Evolutionary conservation across 768 basidiomycete species (phyloP).

Genomic region (Pisolithus tinctorius): DNA sequence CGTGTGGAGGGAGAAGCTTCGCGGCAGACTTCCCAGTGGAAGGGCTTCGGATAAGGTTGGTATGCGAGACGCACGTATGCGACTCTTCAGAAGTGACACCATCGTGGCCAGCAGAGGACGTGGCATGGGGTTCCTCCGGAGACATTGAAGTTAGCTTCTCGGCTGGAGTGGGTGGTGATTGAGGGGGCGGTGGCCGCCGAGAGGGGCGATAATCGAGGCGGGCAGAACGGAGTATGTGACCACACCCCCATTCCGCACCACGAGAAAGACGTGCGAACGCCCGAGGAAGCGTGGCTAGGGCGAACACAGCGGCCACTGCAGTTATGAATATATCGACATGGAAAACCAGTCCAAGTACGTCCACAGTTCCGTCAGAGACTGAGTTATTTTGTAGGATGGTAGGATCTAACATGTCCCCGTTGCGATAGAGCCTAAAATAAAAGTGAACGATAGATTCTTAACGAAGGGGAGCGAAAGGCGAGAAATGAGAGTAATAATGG

Average conservation of each 20-base stretch:
- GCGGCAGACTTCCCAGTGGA: slow-evolving; percentile 7
- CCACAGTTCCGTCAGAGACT: slow-evolving; percentile 3
- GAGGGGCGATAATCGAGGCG: slow-evolving; percentile 8
- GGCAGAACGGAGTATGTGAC: slow-evolving; percentile 39
- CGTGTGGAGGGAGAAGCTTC: slow-evolving; percentile 25
- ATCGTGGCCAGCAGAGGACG: slow-evolving; percentile 20
- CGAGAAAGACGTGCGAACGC: slow-evolving; percentile 46
- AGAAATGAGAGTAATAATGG: not conserved
- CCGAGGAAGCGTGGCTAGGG: slow-evolving; percentile 44
- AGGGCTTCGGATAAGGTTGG: slow-evolving; percentile 15
- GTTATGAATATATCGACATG: slow-evolving; percentile 43
- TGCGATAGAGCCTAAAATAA: not conserved
- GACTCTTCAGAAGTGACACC: slow-evolving; percentile 21
- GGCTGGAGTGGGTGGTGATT: not conserved
- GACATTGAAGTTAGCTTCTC: not conserved
- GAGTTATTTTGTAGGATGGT: not conserved
- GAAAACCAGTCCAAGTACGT: slow-evolving; percentile 18
- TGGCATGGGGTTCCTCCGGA: slow-evolving; percentile 6
- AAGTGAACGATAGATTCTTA: slow-evolving; percentile 5
- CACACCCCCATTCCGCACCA: slow-evolving; percentile 46
- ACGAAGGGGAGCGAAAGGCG: not conserved
- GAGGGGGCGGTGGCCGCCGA: slow-evolving; percentile 2
- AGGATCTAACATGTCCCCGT: not conserved
- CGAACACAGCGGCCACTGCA: slow-evolving; percentile 33
- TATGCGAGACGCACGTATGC: slow-evolving; percentile 19